phyloP scores from a whole-genome alignment of 331 rosid genomes.

The Dryas integrifolia region DNA sequence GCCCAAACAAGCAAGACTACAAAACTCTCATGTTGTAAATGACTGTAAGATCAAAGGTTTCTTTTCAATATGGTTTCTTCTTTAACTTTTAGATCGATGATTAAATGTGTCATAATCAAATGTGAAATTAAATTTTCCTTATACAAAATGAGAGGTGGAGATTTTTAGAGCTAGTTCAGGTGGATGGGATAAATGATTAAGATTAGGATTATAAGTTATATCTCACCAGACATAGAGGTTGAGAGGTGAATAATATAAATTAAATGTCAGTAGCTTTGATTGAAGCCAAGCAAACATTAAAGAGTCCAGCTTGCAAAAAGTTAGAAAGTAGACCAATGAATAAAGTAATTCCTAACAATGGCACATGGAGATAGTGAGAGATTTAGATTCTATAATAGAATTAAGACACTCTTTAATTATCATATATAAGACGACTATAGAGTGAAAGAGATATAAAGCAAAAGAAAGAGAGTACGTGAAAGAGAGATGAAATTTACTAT shows the following conservation, averaged over 20 bases:
- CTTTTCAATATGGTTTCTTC: no score
- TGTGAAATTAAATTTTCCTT: no score
- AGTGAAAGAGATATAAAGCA: constrained; percentile 9
- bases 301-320: neutral
- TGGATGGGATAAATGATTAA: no score
- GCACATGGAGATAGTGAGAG: neutral
- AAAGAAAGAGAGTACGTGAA: neutral
- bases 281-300: neutral
- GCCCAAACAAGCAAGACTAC: no score
- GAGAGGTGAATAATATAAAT: neutral
- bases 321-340: neutral
- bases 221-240: neutral
- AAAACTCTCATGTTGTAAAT: neutral
- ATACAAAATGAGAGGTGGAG: neutral
- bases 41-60: neutral
- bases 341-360: neutral
- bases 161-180: neutral
- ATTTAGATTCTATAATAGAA: neutral
- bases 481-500: neutral
- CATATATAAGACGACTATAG: neutral
- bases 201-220: no score
- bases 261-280: neutral
- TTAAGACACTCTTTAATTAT: neutral
- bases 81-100: no score
- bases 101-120: no score